Base-by-base conservation (phyloP, 305 asterid species). In the Fraxinus platypoda region DNA sequence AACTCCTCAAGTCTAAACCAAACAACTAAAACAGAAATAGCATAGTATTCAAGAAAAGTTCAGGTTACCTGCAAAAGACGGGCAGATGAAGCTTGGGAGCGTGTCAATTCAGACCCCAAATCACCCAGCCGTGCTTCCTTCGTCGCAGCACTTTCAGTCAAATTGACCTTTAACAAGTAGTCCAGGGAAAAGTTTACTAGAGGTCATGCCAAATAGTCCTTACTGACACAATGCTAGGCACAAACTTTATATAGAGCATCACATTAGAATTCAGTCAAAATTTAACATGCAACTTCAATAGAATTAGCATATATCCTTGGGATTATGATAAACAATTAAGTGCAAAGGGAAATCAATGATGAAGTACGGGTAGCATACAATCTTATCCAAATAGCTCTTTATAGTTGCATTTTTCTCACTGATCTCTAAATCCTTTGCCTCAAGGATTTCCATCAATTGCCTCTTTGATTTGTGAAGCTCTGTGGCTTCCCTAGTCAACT, bases 311-410 rank as follows among this genome's bases (percentile, higher is more conserved):
- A 75, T 28, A 30, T 49, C 37, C 23, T 49, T 34, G 57, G 33
- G 74, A 37, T 4, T n/a, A 73, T 26, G 66, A 74, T 46, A 30
- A 74, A 17, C 35, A 30, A 31, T 19, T 30, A 33, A 59, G 64
- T 8, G 35, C 57, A 11, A 30, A 52, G 8, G 12, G 33, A 30
- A 28, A 81, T 25, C 21, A 74, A 57, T 54, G 28, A 34, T 75
- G 83, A 25, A 8, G 21, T 19, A 72, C 26, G 35, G 8, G 25
- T 64, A 6, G 74, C 92, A 7, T 90, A 96, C 95, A 89, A 93
- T 93, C 90, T 97, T 94, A 70, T 97, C 98, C 25, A 93, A 94
- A 85, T 93, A 94, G 85, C 92, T 89, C 90, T 94, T 92, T 81
- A 91, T 88, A 25, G 93, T 90, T 31, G 93, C 88, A 87, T 89